Evolutionary conservation across 2,329 filamentous ascomycete genomes (phyloP).

Genomic region (Blumeriella jaapii): DNA sequence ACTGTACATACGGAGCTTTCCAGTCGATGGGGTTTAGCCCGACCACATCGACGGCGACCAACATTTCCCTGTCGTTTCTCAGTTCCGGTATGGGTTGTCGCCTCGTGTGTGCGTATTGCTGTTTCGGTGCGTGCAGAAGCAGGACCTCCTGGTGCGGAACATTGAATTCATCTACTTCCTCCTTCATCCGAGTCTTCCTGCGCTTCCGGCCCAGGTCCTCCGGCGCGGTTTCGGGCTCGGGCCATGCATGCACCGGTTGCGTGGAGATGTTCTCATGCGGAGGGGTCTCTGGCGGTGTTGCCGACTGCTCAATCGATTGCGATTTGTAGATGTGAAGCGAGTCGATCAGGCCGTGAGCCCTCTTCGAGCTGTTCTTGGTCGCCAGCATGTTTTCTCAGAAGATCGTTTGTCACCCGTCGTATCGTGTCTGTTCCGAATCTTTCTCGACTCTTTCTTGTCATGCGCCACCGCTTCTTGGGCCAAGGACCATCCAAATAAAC

Average conservation of each 20-base stretch:
- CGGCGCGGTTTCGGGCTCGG: constrained; percentile 16
- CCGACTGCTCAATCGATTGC: constrained; percentile 13
- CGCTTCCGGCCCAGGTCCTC: constrained; percentile 10
- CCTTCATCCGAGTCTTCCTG: constrained; percentile 1
- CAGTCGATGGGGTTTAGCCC: constrained; percentile 72
- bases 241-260: constrained; percentile 17
- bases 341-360: background rate
- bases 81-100: constrained; percentile 36
- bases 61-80: constrained; percentile 44
- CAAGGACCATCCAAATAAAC: too few relatives aligned
- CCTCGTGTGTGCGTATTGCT: constrained; percentile 36
- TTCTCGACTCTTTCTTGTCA: too few relatives aligned
- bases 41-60: constrained; percentile 47
- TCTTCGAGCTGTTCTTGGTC: too few relatives aligned
- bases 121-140: constrained; percentile 37
- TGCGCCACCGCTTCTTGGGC: too few relatives aligned
- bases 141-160: constrained; percentile 33
- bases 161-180: constrained; percentile 8
- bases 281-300: constrained; percentile 18
- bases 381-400: too few relatives aligned
- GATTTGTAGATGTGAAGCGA: constrained; percentile 14
- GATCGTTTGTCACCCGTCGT: too few relatives aligned
- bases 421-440: too few relatives aligned
- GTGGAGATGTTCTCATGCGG: constrained; percentile 4
- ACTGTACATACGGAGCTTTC: constrained; percentile 66